These are phyloP conservation scores for Aegilops speltoides DNA, from an alignment of 176 grass and related monocot genomes.

Conservation along the genomic window DNA sequence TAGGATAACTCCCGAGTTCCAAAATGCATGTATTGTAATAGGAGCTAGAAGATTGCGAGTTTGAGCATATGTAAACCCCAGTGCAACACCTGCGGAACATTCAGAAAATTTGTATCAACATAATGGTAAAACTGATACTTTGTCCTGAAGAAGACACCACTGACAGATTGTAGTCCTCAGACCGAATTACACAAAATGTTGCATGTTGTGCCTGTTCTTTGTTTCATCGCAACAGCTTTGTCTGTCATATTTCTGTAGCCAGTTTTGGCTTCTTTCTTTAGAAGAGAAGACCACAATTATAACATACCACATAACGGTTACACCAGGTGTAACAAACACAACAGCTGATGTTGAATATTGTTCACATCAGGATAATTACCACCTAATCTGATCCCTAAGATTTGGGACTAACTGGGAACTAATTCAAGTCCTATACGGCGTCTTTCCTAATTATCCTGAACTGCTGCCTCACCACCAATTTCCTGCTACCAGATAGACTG, in stretches of 20 bases:
- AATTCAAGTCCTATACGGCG: background rate
- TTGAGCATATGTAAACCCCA: conserved; percentile 95
- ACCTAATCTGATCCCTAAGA: background rate
- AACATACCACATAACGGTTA: background rate
- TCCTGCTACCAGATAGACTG: background rate
- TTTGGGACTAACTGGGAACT: background rate
- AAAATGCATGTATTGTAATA: conserved; percentile 87
- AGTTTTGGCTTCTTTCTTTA: background rate
- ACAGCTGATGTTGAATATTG: background rate
- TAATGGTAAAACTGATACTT: background rate
- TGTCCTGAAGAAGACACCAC: background rate
- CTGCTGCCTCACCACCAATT: background rate
- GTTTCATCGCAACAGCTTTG: background rate
- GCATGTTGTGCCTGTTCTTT: background rate
- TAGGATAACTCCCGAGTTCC: conserved; percentile 89
- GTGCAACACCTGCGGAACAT: conserved; percentile 58
- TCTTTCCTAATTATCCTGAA: background rate
- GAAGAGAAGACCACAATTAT: conserved; percentile 7
- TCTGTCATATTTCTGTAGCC: background rate
- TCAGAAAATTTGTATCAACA: background rate
- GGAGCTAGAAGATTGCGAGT: conserved; percentile 88
- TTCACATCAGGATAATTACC: background rate
- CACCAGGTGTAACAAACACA: background rate
- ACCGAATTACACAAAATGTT: background rate
- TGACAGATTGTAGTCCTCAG: background rate